Conservation (phyloP, 148 eudicot genomes). For the Vaccinium darrowii region DNA sequence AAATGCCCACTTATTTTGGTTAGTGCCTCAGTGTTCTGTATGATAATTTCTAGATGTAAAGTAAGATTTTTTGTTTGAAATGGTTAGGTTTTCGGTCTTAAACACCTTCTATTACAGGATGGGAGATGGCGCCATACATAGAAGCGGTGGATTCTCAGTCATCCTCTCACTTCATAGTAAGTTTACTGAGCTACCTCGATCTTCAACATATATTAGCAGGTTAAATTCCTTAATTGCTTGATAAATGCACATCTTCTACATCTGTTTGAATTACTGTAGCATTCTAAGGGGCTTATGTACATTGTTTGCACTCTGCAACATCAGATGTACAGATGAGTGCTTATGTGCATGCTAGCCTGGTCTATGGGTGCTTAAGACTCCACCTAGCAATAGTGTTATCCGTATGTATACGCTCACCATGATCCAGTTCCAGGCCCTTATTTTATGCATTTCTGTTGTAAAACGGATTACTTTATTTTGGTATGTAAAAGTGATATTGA, state of each 20-base stretch:
- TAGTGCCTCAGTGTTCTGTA: background rate
- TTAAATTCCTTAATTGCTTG: background rate
- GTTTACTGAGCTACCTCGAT: constrained; percentile 21
- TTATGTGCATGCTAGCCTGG: background rate
- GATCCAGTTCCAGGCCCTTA: background rate
- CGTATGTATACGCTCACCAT: background rate
- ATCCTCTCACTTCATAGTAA: constrained; percentile 64
- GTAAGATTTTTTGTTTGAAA: constrained; percentile 1
- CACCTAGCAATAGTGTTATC: background rate
- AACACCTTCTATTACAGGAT: constrained; percentile 43
- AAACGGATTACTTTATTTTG: background rate
- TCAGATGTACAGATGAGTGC: background rate
- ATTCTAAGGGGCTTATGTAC: background rate
- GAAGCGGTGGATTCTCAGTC: constrained; percentile 94
- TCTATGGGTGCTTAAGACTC: background rate
- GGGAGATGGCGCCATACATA: constrained; percentile 97
- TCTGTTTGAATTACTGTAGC: background rate
- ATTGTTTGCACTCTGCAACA: background rate
- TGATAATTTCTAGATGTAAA: background rate
- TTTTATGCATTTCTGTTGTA: background rate
- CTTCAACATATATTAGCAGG: background rate
- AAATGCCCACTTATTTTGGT: background rate
- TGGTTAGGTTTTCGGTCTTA: constrained; percentile 8
- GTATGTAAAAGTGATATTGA: background rate
- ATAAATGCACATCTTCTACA: background rate